A percentile compares a stretch with the other conserved stretches of the same genome.
These are phyloP conservation scores for Xylariomycetidae sp. DNA, from an alignment of 2,329 filamentous ascomycete species.

Conservation along the genomic window DNA sequence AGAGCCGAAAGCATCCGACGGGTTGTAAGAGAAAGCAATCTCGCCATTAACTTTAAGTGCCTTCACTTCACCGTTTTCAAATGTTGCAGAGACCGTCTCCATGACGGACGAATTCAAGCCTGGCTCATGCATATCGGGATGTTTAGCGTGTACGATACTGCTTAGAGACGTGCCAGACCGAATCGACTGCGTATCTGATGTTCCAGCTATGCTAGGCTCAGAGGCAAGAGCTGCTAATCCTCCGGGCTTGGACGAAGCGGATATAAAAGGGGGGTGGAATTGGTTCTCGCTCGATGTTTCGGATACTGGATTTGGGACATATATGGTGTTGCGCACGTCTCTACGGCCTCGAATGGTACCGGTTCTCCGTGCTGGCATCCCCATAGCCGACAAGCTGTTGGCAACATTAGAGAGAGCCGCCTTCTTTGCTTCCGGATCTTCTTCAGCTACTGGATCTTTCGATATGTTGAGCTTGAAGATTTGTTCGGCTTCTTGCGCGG, in stretches of 20 bases:
- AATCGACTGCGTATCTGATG: slow-evolving; percentile 86
- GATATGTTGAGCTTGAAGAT: slow-evolving; percentile 77
- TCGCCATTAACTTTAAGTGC: slow-evolving; percentile 78
- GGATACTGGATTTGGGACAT: slow-evolving; percentile 52
- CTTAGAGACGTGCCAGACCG: slow-evolving; percentile 80
- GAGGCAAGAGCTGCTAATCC: slow-evolving; percentile 56
- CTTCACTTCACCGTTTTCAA: slow-evolving; percentile 68
- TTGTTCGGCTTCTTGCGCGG: slow-evolving; percentile 55
- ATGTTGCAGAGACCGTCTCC: slow-evolving; percentile 82
- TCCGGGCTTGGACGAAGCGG: slow-evolving; percentile 36
- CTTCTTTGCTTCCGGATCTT: slow-evolving; percentile 67
- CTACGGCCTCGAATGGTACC: slow-evolving; percentile 82
- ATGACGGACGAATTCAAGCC: slow-evolving; percentile 87
- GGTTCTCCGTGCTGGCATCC: slow-evolving; percentile 62
- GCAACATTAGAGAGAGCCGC: slow-evolving; percentile 72
- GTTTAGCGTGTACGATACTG: slow-evolving; percentile 64
- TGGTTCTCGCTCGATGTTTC: slow-evolving; percentile 26
- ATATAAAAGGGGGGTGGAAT: slow-evolving; percentile 33
- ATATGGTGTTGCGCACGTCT: slow-evolving; percentile 88
- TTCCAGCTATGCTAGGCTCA: slow-evolving; percentile 52
- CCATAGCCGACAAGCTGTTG: slow-evolving; percentile 61
- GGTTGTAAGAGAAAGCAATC: slow-evolving; percentile 80
- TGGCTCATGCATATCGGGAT: slow-evolving; percentile 74
- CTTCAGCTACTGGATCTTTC: slow-evolving; percentile 72
- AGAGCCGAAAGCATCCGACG: slow-evolving; percentile 40